A percentile compares a stretch with the other conserved stretches of the same genome.
Evolutionary conservation across 352 stramenopile species (phyloP).

Genomic region (Phytophthora chlamydospora): DNA sequence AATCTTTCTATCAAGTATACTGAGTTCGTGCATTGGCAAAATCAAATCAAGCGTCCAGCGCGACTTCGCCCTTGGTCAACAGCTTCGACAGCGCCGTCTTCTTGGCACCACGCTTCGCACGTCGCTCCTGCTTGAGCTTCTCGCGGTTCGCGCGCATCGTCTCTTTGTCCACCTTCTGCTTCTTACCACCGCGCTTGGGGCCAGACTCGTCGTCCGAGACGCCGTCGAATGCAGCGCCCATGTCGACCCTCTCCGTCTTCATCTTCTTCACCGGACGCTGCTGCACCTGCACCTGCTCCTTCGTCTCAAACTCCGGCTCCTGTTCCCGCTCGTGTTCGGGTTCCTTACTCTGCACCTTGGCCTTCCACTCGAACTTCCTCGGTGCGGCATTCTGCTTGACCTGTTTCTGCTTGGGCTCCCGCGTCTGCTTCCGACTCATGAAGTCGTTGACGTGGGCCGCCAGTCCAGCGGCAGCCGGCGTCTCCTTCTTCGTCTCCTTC

Average conservation of each 20-base stretch:
- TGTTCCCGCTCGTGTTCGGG: constrained; percentile 13
- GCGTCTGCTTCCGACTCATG: constrained; percentile 31
- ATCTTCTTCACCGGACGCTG: constrained; percentile 32
- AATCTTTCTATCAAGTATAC: neutral
- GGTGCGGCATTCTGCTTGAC: constrained; percentile 6
- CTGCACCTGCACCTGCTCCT: constrained; percentile 14
- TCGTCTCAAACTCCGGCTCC: neutral
- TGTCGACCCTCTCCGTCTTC: constrained; percentile 68
- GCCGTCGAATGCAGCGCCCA: constrained; percentile 79
- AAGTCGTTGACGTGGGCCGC: constrained; percentile 50
- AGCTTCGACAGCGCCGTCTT: constrained; percentile 63
- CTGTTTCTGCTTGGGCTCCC: constrained; percentile 6
- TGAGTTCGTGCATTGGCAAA: neutral
- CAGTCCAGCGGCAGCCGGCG: constrained; percentile 23
- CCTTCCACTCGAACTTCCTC: constrained; percentile 43
- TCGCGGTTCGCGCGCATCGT: constrained; percentile 62
- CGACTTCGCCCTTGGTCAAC: constrained; percentile 48
- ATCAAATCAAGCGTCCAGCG: constrained; percentile 40
- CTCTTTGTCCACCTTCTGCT: constrained; percentile 56
- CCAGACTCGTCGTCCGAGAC: constrained; percentile 49
- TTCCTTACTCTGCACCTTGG: constrained; percentile 24
- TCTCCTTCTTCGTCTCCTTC: constrained; percentile 13
- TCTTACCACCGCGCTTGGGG: constrained; percentile 23
- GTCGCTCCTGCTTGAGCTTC: constrained; percentile 59
- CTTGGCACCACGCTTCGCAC: constrained; percentile 62